Conservation (phyloP, 148 eudicot genomes). For the Polygonum maritimum region DNA sequence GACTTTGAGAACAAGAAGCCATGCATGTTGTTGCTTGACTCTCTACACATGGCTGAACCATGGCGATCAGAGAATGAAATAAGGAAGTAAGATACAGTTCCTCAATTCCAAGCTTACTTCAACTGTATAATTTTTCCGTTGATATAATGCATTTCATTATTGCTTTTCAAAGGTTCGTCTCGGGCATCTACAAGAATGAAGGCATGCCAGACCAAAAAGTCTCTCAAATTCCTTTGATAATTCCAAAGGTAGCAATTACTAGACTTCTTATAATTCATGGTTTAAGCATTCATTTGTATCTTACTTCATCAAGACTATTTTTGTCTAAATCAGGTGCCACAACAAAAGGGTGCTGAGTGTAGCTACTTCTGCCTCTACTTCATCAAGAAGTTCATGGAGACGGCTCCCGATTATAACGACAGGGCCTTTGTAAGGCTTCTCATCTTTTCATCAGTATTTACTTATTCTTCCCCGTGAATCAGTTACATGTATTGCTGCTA, state of each 20-base stretch:
- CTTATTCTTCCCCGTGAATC: neutral
- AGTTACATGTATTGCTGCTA: neutral
- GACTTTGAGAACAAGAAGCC: constrained; percentile 26
- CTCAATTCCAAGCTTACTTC: neutral
- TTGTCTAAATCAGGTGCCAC: too few relatives aligned
- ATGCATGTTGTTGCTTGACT: constrained; percentile 67
- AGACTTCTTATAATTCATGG: neutral
- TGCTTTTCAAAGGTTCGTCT: constrained; percentile 38
- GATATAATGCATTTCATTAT: neutral
- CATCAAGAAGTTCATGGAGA: too few relatives aligned
- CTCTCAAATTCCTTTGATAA: constrained; percentile 35
- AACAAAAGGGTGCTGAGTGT: too few relatives aligned
- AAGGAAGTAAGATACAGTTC: constrained; percentile 30
- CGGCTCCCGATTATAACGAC: too few relatives aligned
- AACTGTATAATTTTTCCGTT: neutral
- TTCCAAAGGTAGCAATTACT: constrained; percentile 40
- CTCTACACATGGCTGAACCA: constrained; percentile 30
- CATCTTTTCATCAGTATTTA: too few relatives aligned
- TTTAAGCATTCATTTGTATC: too few relatives aligned
- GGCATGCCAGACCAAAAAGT: constrained; percentile 27
- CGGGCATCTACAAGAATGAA: constrained; percentile 34
- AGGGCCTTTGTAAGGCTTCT: too few relatives aligned
- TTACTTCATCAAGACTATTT: too few relatives aligned
- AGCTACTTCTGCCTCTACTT: too few relatives aligned
- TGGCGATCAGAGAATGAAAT: constrained; percentile 30